phyloP scores from a whole-genome alignment of 257 asterid species.

The Scutellaria minor region DNA sequence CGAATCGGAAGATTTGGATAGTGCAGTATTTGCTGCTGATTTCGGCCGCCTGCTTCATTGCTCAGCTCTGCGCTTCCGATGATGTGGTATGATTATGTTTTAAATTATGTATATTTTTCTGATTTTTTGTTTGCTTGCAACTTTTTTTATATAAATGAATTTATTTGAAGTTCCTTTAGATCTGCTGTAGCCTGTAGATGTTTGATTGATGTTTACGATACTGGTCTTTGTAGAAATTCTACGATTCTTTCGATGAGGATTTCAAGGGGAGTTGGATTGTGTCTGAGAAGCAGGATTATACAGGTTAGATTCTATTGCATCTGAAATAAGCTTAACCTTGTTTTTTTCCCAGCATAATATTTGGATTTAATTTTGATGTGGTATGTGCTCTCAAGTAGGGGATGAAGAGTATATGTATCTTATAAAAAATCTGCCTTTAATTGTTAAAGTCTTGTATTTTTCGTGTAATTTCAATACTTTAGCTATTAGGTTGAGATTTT shows the following conservation, averaged over 20 bases:
- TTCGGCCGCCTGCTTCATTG: constrained; percentile 58
- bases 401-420: not conserved
- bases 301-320: constrained; percentile 53
- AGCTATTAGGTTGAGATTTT: not conserved
- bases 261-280: constrained; percentile 82
- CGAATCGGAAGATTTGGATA: constrained; percentile 54
- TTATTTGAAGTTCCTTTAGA: constrained; percentile 18
- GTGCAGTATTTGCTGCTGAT: constrained; percentile 54
- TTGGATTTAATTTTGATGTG: not conserved
- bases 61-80: constrained; percentile 74
- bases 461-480: not conserved
- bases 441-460: not conserved
- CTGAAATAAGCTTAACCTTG: constrained; percentile 7
- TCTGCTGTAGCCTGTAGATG: constrained; percentile 7
- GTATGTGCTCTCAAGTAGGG: not conserved
- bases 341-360: not conserved
- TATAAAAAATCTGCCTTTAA: not conserved
- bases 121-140: not conserved
- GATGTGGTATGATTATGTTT: constrained; percentile 55
- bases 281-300: constrained; percentile 73
- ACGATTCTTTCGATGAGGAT: constrained; percentile 85
- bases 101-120: not conserved
- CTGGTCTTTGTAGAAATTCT: constrained; percentile 57
- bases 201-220: constrained; percentile 17
- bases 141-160: not conserved